A percentile compares a stretch with the other conserved stretches of the same genome.
phyloP scores from a whole-genome alignment of 768 basidiomycete genomes.

The Paxillus rubicundulus region DNA sequence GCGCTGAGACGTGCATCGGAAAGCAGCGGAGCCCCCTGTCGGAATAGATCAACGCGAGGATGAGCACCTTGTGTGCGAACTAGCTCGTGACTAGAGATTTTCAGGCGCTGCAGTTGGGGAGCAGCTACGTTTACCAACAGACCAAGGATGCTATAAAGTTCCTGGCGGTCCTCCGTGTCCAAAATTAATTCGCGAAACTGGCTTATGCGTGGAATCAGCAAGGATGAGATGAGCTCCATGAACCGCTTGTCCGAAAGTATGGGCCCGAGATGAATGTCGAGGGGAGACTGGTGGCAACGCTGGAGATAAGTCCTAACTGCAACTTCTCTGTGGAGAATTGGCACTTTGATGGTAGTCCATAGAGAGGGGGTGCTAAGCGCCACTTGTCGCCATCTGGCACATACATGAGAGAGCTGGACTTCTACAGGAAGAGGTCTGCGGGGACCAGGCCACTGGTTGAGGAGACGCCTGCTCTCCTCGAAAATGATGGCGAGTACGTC shows the following conservation, averaged over 20 bases:
- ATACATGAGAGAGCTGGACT: conserved; percentile 37
- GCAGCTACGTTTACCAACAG: conserved; percentile 25
- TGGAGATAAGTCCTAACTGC: conserved; percentile 30
- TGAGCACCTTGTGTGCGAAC: conserved; percentile 24
- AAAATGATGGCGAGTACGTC: conserved; percentile 35
- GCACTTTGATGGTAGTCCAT: conserved; percentile 35
- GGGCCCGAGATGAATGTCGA: conserved; percentile 33
- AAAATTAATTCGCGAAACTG: conserved; percentile 32
- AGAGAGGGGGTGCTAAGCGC: conserved; percentile 34
- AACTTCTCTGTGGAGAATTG: conserved; percentile 28
- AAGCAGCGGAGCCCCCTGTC: conserved; percentile 30
- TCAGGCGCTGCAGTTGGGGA: conserved; percentile 27
- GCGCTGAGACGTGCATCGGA: conserved; percentile 32
- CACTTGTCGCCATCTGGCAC: conserved; percentile 34
- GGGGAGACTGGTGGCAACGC: conserved; percentile 31
- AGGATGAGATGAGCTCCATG: conserved; percentile 26
- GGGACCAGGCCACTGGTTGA: conserved; percentile 25
- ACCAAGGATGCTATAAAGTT: conserved; percentile 21
- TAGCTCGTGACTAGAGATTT: conserved; percentile 27
- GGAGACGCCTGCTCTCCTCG: conserved; percentile 29
- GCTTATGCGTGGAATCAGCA: conserved; percentile 29
- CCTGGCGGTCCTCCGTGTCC: conserved; percentile 32
- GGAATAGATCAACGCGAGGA: conserved; percentile 33
- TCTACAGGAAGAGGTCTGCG: conserved; percentile 31
- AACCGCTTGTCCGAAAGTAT: conserved; percentile 19